Percentiles rank a stretch among this genome's conserved stretches.
phyloP scores from a whole-genome alignment of 2,329 filamentous ascomycete species.

The Cytospora leucostoma region DNA sequence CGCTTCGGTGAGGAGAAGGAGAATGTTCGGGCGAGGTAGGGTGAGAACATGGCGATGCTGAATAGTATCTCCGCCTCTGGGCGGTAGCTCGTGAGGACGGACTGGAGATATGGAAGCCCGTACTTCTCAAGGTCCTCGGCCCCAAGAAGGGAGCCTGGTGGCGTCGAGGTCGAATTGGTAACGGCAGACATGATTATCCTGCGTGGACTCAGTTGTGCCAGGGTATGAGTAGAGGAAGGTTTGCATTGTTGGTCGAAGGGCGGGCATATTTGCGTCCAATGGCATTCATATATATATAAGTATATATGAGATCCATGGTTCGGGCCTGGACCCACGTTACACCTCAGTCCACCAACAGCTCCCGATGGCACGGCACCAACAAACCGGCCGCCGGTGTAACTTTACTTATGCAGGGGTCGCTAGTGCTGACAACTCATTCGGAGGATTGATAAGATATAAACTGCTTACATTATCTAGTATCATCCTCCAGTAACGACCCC shows the following conservation, averaged over 20 bases:
- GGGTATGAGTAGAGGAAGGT: background rate
- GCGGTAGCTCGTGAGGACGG: slow-evolving; percentile 5
- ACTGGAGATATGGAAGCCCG: slow-evolving; percentile 1
- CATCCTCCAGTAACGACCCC: no score
- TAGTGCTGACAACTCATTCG: background rate
- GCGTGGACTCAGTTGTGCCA: background rate
- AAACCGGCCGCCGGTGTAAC: background rate
- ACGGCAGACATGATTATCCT: background rate
- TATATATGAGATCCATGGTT: background rate
- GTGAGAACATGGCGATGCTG: slow-evolving; percentile 13
- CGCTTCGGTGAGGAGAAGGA: slow-evolving; percentile 6
- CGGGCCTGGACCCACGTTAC: background rate
- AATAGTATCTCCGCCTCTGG: slow-evolving; percentile 22
- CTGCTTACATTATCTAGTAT: no score
- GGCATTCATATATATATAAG: no score
- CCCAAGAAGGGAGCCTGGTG: background rate
- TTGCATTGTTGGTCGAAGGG: background rate
- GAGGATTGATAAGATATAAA: background rate
- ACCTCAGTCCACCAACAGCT: background rate
- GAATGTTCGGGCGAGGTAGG: slow-evolving; percentile 9
- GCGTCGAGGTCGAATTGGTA: slow-evolving; percentile 9
- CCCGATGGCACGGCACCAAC: background rate
- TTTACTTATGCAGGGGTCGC: background rate
- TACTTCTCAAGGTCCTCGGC: background rate
- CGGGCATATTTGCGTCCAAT: background rate